Conservation (phyloP, 306 rosid species). For the Citrullus amarus region DNA sequence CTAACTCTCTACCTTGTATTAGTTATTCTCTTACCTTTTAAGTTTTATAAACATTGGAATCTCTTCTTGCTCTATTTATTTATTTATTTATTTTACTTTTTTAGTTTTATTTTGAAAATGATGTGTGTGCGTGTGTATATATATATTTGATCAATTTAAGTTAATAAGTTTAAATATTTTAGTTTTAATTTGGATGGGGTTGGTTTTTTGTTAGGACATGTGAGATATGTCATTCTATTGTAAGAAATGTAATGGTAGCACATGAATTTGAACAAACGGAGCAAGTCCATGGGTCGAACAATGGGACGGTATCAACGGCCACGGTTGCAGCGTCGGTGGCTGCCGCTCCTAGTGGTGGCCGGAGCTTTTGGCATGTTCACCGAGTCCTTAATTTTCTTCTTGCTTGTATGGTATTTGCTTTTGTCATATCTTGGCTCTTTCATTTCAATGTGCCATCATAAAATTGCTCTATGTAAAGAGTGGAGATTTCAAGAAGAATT, state of each 20-base stretch:
- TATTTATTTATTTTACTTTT: too few species aligned
- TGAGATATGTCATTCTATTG: slow-evolving; percentile 47
- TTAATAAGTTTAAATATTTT: background rate
- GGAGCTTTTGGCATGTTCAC: slow-evolving; percentile 51
- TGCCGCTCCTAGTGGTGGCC: slow-evolving; percentile 11
- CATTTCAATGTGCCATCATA: slow-evolving; percentile 34
- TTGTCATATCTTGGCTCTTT: slow-evolving; percentile 62
- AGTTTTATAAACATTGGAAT: background rate
- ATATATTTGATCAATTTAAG: too few species aligned
- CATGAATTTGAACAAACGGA: slow-evolving; percentile 5
- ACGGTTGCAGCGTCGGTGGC: slow-evolving; percentile 1
- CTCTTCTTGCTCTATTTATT: background rate
- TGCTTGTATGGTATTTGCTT: slow-evolving; percentile 53
- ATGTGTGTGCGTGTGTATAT: too few species aligned
- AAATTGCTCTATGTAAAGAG: background rate
- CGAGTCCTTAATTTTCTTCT: slow-evolving; percentile 51
- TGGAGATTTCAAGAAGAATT: background rate
- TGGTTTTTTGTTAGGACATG: slow-evolving; percentile 35
- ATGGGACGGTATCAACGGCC: background rate
- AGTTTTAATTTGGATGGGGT: background rate
- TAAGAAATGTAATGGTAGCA: slow-evolving; percentile 27
- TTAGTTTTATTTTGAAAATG: too few species aligned
- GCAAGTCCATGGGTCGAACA: background rate
- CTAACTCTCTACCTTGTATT: background rate
- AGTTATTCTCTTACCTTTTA: background rate